Evolutionary conservation across 345 rosid genomes (phyloP), one percentile per base, ranked within the genome.

Genomic region (Corymbia maculata): DNA sequence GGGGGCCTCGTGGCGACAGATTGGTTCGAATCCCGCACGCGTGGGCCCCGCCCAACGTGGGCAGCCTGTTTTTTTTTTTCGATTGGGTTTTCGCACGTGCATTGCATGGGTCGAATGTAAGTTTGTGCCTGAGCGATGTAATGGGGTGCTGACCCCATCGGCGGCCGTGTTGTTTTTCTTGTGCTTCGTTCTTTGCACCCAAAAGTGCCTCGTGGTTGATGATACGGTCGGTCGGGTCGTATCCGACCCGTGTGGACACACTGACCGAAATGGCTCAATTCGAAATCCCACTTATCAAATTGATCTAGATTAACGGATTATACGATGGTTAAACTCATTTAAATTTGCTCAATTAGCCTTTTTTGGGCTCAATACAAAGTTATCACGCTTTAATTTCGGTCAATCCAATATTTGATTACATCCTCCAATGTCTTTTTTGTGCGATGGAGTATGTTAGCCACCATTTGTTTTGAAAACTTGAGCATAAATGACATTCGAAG

Each of bases 311-410:
- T 36, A 6, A 36, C 13, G 8, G 3, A 22, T 10, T 9, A 6
- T 4, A 8, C 0, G 16, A 36, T 9, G 47, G 47, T 36, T 2
- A 8, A 2, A 11, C 80, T 36, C 24, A 6, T 47, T 70, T 17
- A 36, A 42, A 17, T 30, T 30, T 8, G 44, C n/a, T 64, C 30
- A 28, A 28, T 66, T 66, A 30, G 24, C 13, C 4, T 70, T 68
- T 30, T 16, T 70, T 6, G 2, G 8, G 7, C 80, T 32, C 1
- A 1, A 13, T 36, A 70, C 0, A 26, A 22, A 17, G 4, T 9
- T 36, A 36, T 36, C 13, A 2, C 1, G 14, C 47, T 36, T 30
- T 55, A 8, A 68, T 8, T 16, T 8, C 2, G 6, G 1, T 32
- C 7, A 0, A 7, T 4, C 79, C 13, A 7, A 19, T 6, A 4